These are phyloP conservation scores for Vigna unguiculata DNA, from an alignment of 306 rosid genomes.

Conservation along the genomic window DNA sequence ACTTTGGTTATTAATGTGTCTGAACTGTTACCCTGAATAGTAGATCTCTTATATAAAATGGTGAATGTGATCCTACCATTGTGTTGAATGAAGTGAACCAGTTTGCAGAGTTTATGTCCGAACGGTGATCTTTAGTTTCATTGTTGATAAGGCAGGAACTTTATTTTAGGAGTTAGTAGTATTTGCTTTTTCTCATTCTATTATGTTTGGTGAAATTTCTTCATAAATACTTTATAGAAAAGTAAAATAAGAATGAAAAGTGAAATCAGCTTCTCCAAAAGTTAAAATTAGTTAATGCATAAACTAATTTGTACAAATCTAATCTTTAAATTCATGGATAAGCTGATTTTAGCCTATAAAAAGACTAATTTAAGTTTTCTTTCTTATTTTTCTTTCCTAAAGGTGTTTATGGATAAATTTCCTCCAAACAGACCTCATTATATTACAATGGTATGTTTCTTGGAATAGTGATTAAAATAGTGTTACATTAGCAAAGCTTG, in stretches of 20 bases:
- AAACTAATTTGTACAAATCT: no score
- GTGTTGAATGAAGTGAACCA: slow-evolving; percentile 12
- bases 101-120: neutral
- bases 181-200: neutral
- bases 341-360: no score
- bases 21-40: neutral
- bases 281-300: no score
- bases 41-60: neutral
- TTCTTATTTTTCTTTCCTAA: no score
- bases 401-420: no score
- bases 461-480: neutral
- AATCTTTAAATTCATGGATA: no score
- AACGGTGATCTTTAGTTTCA: slow-evolving; percentile 2
- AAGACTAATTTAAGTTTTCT: no score
- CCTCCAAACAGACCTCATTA: no score
- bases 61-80: neutral
- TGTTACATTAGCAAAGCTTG: neutral
- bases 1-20: neutral
- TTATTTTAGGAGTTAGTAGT: neutral
- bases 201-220: no score
- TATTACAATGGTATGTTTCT: neutral
- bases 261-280: no score
- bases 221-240: no score
- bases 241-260: no score
- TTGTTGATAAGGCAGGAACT: neutral